Evolutionary conservation across 2,329 filamentous ascomycete species (phyloP).

Genomic region (Sporothrix pseudoabietina): DNA sequence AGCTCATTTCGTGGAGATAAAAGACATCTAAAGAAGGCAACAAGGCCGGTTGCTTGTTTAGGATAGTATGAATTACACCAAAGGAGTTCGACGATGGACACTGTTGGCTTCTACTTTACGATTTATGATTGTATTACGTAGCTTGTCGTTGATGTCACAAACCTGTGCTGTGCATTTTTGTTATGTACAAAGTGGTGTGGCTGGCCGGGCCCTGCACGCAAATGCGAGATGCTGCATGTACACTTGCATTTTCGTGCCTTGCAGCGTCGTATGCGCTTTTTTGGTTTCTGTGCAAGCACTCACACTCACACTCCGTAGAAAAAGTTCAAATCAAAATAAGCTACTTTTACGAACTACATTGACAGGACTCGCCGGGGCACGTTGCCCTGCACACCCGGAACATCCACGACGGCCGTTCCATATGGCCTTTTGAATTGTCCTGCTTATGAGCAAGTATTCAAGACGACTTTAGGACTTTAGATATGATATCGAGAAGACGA

Average conservation of each 20-base stretch:
- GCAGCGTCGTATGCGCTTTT: constrained; percentile 19
- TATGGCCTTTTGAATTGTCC: neutral
- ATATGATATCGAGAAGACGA: neutral
- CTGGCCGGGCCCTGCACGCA: neutral
- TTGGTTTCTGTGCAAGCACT: neutral
- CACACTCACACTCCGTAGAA: too few relatives aligned
- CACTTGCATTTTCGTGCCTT: constrained; percentile 8
- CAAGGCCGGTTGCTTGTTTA: constrained; percentile 3
- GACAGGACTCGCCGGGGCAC: neutral
- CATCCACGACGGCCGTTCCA: neutral
- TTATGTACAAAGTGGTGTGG: neutral
- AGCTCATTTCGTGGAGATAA: constrained; percentile 23
- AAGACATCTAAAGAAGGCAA: neutral
- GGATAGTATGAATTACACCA: neutral
- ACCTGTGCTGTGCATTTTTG: neutral
- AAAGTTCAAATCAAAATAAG: neutral
- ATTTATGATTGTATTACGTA: neutral
- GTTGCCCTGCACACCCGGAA: neutral
- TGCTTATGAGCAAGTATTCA: neutral
- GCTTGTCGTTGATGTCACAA: neutral
- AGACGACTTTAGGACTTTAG: neutral
- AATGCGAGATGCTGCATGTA: constrained; percentile 27
- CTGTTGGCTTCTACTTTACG: neutral
- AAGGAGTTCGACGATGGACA: neutral
- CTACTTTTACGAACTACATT: neutral